These are phyloP conservation scores for Pisolithus marmoratus DNA, from an alignment of 768 basidiomycete genomes.

Conservation along the genomic window DNA sequence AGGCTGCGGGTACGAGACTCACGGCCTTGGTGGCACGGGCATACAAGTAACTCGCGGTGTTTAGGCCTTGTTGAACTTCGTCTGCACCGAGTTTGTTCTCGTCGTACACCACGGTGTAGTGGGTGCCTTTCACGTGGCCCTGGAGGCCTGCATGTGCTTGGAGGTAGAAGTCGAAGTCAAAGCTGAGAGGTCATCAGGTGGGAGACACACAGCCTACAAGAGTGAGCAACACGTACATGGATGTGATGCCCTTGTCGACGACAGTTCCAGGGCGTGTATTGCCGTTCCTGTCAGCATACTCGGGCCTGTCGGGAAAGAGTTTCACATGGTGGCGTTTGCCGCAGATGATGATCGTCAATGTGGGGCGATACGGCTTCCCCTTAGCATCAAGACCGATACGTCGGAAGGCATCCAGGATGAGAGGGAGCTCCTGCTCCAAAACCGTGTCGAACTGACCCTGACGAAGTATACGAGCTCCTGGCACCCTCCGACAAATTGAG, in stretches of 20 bases:
- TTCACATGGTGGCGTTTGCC: constrained; percentile 64
- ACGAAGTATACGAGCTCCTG: background rate
- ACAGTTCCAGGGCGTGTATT: constrained; percentile 79
- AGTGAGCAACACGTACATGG: constrained; percentile 38
- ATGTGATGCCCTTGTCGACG: constrained; percentile 73
- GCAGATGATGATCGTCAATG: constrained; percentile 70
- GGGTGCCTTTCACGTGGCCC: constrained; percentile 66
- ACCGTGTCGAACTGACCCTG: constrained; percentile 73
- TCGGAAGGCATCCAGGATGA: constrained; percentile 57
- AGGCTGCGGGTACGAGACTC: constrained; percentile 72
- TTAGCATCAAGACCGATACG: constrained; percentile 36
- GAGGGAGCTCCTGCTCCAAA: constrained; percentile 52
- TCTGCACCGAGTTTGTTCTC: constrained; percentile 67
- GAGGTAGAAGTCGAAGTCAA: constrained; percentile 62
- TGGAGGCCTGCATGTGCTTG: constrained; percentile 74
- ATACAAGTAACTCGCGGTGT: constrained; percentile 67
- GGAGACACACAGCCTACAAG: constrained; percentile 6
- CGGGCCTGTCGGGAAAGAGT: constrained; percentile 50
- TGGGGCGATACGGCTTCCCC: constrained; percentile 48
- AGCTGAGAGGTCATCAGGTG: constrained; percentile 28
- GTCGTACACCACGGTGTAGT: constrained; percentile 78
- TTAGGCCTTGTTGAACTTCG: constrained; percentile 66
- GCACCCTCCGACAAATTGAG: background rate
- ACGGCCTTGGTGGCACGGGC: constrained; percentile 83
- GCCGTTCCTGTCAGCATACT: constrained; percentile 55